A percentile compares a stretch with the other conserved stretches of the same genome.
phyloP scores from a whole-genome alignment of 1,284 basidiomycete species.

The Stygiomarasmius scandens region DNA sequence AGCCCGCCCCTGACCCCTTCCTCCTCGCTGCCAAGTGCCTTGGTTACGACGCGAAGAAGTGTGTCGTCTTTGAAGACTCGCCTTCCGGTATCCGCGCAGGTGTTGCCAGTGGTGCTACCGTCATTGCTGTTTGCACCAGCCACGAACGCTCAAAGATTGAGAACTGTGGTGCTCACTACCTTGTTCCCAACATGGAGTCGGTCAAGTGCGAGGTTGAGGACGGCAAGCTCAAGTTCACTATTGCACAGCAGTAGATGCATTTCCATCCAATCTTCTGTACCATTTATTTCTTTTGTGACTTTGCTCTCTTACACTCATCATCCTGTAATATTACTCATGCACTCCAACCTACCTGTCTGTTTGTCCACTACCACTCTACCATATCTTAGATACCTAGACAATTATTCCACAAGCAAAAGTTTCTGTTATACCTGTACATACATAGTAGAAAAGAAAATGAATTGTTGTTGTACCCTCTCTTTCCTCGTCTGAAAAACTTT shows the following conservation, averaged over 20 bases:
- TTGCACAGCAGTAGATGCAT: not conserved
- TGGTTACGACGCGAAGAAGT: slow-evolving; percentile 58
- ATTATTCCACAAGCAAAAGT: too few species aligned
- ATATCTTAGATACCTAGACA: too few species aligned
- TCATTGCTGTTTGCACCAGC: slow-evolving; percentile 77
- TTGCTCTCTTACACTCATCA: too few species aligned
- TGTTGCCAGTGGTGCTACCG: slow-evolving; percentile 72
- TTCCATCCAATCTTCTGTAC: too few species aligned
- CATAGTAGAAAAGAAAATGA: too few species aligned
- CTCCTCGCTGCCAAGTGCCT: slow-evolving; percentile 75
- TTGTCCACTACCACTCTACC: too few species aligned
- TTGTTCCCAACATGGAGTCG: slow-evolving; percentile 64
- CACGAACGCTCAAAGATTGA: slow-evolving; percentile 59
- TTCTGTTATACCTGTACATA: too few species aligned
- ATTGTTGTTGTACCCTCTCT: too few species aligned
- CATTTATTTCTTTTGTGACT: too few species aligned
- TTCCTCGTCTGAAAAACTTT: too few species aligned
- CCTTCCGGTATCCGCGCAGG: slow-evolving; percentile 76
- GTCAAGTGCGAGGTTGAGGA: slow-evolving; percentile 48
- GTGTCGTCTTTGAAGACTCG: slow-evolving; percentile 65
- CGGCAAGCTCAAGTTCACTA: slow-evolving; percentile 43
- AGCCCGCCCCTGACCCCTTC: slow-evolving; percentile 77
- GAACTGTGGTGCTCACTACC: slow-evolving; percentile 67
- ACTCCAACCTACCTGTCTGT: too few species aligned
- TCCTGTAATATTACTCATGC: too few species aligned